Percentiles rank a stretch among this genome's conserved stretches.
Conservation (phyloP, 2,329 filamentous ascomycete genomes). For the Erysiphe pulchra region DNA sequence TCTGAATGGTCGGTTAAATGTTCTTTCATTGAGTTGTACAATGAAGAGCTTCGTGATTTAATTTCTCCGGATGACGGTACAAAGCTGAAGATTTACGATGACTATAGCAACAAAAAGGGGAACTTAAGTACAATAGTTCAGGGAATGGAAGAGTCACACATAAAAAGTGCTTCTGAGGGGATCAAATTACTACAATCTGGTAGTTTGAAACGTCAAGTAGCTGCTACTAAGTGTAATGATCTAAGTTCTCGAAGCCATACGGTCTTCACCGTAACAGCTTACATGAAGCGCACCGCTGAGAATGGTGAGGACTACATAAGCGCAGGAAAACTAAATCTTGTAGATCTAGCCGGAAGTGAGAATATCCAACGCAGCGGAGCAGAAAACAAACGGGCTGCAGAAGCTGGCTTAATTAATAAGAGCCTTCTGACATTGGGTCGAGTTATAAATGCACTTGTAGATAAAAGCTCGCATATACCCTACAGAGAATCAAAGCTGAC, state of each 20-base stretch:
- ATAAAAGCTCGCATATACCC: constrained; percentile 72
- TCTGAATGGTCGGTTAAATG: constrained; percentile 80
- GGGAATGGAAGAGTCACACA: constrained; percentile 92
- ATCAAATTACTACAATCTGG: constrained; percentile 74
- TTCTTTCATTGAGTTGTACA: constrained; percentile 96
- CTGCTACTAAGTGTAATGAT: constrained; percentile 98
- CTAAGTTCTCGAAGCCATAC: constrained; percentile 92
- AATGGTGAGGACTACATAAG: constrained; percentile 75
- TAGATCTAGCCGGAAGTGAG: constrained; percentile 89
- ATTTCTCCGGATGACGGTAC: constrained; percentile 55
- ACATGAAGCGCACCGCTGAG: constrained; percentile 58
- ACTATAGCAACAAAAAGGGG: constrained; percentile 62
- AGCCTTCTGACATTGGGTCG: constrained; percentile 80
- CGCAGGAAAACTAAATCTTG: constrained; percentile 81
- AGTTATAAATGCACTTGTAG: constrained; percentile 92
- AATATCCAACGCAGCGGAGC: constrained; percentile 94
- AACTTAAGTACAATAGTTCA: constrained; percentile 70
- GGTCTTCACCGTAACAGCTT: constrained; percentile 85
- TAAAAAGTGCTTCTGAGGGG: constrained; percentile 60
- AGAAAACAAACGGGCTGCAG: constrained; percentile 89
- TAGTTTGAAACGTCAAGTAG: constrained; percentile 88
- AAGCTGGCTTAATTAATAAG: constrained; percentile 95
- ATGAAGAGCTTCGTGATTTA: constrained; percentile 83
- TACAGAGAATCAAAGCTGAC: constrained; percentile 89
- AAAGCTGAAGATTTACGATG: constrained; percentile 91